These are phyloP conservation scores for Omphalea diandra DNA, from an alignment of 441 rosid species.

Conservation along the genomic window DNA sequence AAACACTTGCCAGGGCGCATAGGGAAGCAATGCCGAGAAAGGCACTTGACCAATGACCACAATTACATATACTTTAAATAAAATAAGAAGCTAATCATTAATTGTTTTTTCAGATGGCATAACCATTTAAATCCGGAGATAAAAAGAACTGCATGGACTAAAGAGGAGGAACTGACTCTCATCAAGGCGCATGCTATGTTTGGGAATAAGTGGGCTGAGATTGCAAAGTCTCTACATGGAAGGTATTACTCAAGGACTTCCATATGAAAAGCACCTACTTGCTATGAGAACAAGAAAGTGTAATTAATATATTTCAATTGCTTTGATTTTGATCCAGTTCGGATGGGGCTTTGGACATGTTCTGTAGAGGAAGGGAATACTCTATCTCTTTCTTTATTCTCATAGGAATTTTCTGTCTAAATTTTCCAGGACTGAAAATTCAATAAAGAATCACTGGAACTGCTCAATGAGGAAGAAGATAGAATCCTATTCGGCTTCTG, in stretches of 20 bases:
- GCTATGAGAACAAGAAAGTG: too few species aligned
- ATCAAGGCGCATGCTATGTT: slow-evolving; percentile 58
- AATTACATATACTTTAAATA: too few species aligned
- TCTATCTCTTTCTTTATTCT: too few species aligned
- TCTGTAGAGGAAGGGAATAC: too few species aligned
- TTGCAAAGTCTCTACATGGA: slow-evolving; percentile 83
- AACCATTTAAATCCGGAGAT: slow-evolving; percentile 92
- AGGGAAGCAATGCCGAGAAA: slow-evolving; percentile 45
- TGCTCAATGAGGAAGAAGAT: slow-evolving; percentile 77
- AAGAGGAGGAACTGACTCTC: slow-evolving; percentile 71
- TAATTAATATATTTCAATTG: background rate
- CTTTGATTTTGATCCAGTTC: background rate
- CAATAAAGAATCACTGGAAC: slow-evolving; percentile 96
- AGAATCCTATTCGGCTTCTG: slow-evolving; percentile 44
- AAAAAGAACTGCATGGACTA: slow-evolving; percentile 85
- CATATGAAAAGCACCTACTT: too few species aligned
- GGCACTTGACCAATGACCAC: slow-evolving; percentile 26
- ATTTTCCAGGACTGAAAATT: slow-evolving; percentile 70
- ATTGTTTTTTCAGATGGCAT: slow-evolving; percentile 61
- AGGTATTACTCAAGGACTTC: slow-evolving; percentile 49
- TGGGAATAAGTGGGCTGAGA: slow-evolving; percentile 96
- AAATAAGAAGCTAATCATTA: background rate
- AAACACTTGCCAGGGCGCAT: slow-evolving; percentile 32
- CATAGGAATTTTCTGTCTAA: slow-evolving; percentile 10
- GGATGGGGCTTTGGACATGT: background rate